Base-by-base conservation (phyloP, 495 filamentous ascomycete genomes). In the Penicillium bialowiezense region DNA sequence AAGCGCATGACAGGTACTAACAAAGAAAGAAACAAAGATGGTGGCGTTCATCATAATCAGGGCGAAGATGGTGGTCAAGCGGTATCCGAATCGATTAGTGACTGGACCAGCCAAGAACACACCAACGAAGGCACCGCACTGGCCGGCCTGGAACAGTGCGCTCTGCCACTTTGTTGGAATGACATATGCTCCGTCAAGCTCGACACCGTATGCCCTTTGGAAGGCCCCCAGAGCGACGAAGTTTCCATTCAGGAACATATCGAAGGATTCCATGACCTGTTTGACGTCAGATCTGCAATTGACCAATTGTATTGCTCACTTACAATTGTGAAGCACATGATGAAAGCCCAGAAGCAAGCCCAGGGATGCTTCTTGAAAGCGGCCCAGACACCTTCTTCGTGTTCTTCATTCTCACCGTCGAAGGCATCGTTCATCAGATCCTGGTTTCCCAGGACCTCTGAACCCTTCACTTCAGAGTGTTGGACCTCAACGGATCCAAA, bases 11-110 rank as follows among this genome's bases (percentile, higher is more conserved):
- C 33, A 48, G 34, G 12, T 51, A 49, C 59, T 59, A 20, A 59
- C 84, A 20, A 83, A 87, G 65, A 87, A 88, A 62, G 84, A 85
- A 59, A 88, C 77, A 31, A 82, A 74, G 18, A 81, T 86, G 60
- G 85, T 84, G 14, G 69, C 79, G 23, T 76, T 77, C 62, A 89
- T 69, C 13, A 81, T 53, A 7, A 77, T 59, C 39, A 89, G 68
- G 33, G 76, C 85, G 18, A 65, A 69, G 32, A 88, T 82, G 33
- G 87, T 80, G 4, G 84, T 86, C 58, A 78, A 81, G 10, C 75
- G 68, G 55, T 87, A 88, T 1, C 86, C 86, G 48, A 83, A 81
- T 1, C 71, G 63, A 48, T 86, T 84, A 9, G 83, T 85, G 29
- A 87, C 71, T 48, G 68, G 82, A 46, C 86, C 86, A 48, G 86